Evolutionary conservation across 805 yeast genomes (phyloP).

Genomic region (Candida saitoana): DNA sequence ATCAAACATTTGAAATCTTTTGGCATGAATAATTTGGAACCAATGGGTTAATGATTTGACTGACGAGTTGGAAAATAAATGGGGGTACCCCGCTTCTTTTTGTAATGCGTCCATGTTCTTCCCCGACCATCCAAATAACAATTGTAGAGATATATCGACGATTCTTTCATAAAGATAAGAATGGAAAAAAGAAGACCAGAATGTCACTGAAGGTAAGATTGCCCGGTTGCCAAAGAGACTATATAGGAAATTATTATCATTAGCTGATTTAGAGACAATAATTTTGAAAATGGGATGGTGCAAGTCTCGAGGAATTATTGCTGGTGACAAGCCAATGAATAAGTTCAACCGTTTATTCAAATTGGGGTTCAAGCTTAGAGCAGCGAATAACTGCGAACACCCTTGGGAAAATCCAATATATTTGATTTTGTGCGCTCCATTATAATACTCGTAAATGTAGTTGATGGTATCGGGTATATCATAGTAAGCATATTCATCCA

Average conservation of each 20-base stretch:
- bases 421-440: constrained; percentile 14
- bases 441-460: constrained; percentile 19
- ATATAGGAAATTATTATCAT: constrained; percentile 21
- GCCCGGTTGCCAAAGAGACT: constrained; percentile 26
- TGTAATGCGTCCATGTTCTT: constrained; percentile 20
- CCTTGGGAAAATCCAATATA: constrained; percentile 31
- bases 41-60: constrained; percentile 28
- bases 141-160: constrained; percentile 20
- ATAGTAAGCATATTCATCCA: constrained; percentile 29
- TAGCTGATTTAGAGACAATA: constrained; percentile 23
- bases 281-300: constrained; percentile 21
- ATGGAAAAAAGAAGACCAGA: constrained; percentile 24
- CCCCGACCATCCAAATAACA: constrained; percentile 27
- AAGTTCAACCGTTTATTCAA: constrained; percentile 18
- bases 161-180: constrained; percentile 18
- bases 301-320: constrained; percentile 23
- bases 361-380: constrained; percentile 23
- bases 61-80: constrained; percentile 26
- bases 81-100: constrained; percentile 25
- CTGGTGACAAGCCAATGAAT: constrained; percentile 30
- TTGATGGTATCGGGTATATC: constrained; percentile 26
- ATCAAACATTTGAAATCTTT: constrained; percentile 30
- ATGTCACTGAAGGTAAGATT: constrained; percentile 25
- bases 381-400: constrained; percentile 29
- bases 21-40: constrained; percentile 28